A percentile compares a stretch with the other conserved stretches of the same genome.
These are phyloP conservation scores for Amyloporia xantha DNA, from an alignment of 768 basidiomycete genomes.

Conservation along the genomic window DNA sequence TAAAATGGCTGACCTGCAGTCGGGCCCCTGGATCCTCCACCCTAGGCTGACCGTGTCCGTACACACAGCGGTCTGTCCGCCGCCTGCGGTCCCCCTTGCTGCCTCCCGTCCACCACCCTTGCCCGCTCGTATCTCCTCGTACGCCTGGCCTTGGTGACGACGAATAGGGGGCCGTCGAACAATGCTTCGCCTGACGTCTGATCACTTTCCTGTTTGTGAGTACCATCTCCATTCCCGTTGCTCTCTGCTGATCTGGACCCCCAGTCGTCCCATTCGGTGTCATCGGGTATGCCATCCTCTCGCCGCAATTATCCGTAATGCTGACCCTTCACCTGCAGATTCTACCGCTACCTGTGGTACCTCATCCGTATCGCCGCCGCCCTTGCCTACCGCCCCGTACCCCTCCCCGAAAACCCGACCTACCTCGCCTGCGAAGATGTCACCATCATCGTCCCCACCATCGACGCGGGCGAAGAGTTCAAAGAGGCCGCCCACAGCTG, in stretches of 20 bases:
- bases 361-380: constrained; percentile 77
- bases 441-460: constrained; percentile 93
- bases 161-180: constrained; percentile 6
- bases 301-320: too few relatives aligned
- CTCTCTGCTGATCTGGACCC: too few relatives aligned
- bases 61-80: background rate
- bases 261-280: constrained; percentile 88
- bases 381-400: constrained; percentile 79
- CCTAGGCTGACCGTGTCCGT: too few relatives aligned
- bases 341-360: constrained; percentile 94
- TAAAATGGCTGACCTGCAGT: too few relatives aligned
- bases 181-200: constrained; percentile 88
- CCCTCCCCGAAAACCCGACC: constrained; percentile 84
- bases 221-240: constrained; percentile 21
- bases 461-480: constrained; percentile 94
- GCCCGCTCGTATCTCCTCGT: background rate
- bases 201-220: constrained; percentile 88
- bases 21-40: too few relatives aligned
- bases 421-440: constrained; percentile 90
- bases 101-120: background rate
- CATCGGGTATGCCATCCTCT: constrained; percentile 57
- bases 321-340: constrained; percentile 52
- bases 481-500: constrained; percentile 89
- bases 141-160: background rate
- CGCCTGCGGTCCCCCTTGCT: background rate